Percentiles rank a stretch among this genome's conserved stretches.
Evolutionary conservation across 2,329 filamentous ascomycete species (phyloP).

Genomic region (Epichloe glyceriae): DNA sequence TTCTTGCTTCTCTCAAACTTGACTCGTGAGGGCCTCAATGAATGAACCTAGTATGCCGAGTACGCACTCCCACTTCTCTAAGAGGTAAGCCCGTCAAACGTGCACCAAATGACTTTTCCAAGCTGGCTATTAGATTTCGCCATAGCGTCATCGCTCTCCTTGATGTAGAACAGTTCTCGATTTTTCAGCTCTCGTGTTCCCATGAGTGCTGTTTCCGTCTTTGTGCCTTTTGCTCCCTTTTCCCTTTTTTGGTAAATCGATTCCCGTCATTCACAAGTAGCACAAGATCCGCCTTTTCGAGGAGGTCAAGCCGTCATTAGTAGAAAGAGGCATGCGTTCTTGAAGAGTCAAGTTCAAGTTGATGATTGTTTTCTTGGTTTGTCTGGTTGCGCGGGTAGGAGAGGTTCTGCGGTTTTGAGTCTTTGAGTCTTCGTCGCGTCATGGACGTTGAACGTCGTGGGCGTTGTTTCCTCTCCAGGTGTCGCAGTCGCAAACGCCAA

Average conservation of each 20-base stretch:
- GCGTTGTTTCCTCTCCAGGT: neutral
- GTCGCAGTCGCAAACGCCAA: neutral
- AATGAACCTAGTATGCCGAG: too few species aligned
- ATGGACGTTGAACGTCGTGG: neutral
- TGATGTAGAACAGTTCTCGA: conserved; percentile 1
- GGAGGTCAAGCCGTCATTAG: neutral
- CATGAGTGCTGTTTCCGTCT: neutral
- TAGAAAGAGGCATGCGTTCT: neutral
- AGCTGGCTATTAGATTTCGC: conserved; percentile 24
- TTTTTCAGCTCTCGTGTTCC: neutral
- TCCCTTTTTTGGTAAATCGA: neutral
- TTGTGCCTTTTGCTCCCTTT: neutral
- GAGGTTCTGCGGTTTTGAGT: neutral
- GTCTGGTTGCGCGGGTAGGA: neutral
- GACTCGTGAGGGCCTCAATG: neutral
- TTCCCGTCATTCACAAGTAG: neutral
- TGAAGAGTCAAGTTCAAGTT: conserved; percentile 5
- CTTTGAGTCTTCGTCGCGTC: neutral
- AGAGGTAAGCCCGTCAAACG: too few species aligned
- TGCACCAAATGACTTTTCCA: conserved; percentile 17
- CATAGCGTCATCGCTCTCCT: conserved; percentile 21
- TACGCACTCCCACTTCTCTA: too few species aligned
- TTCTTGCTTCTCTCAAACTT: neutral
- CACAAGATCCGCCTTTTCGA: conserved; percentile 2
- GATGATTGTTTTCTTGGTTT: conserved; percentile 5